These are phyloP conservation scores for Termitomyces sp. DNA, from an alignment of 768 basidiomycete species.

Conservation along the genomic window DNA sequence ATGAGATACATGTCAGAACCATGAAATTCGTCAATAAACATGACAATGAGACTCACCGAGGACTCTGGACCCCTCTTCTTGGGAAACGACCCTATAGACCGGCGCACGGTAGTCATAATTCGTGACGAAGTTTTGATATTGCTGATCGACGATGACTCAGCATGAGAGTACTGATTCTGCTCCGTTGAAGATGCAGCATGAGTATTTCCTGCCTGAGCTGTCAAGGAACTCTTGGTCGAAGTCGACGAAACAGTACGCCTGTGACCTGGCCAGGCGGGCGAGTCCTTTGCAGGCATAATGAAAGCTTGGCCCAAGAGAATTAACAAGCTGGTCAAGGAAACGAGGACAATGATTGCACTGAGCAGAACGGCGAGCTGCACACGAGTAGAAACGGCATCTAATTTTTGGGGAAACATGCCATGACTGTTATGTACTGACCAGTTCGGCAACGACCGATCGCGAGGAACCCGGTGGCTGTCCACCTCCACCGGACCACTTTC, in stretches of 20 bases:
- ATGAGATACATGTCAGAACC: neutral
- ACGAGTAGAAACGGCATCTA: conserved; percentile 5
- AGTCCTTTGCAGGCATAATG: conserved; percentile 18
- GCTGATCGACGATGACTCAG: conserved; percentile 11
- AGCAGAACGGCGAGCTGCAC: conserved; percentile 11
- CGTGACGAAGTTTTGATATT: conserved; percentile 21
- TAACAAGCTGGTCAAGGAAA: conserved; percentile 1
- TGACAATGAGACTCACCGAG: conserved; percentile 12
- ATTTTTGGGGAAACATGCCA: conserved; percentile 8
- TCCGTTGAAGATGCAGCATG: neutral
- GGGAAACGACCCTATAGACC: conserved; percentile 21
- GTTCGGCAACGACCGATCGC: conserved; percentile 10
- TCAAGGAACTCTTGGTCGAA: conserved; percentile 10
- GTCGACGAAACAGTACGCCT: conserved; percentile 15
- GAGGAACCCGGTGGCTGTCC: conserved; percentile 6
- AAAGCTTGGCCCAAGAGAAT: neutral
- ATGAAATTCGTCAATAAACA: neutral
- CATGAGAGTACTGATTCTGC: conserved; percentile 2
- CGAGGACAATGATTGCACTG: neutral
- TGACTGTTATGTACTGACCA: conserved; percentile 11
- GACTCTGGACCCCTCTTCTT: conserved; percentile 22
- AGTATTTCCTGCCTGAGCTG: conserved; percentile 3
- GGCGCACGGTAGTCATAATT: conserved; percentile 24
- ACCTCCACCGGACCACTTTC: neutral
- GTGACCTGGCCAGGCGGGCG: conserved; percentile 15